Evolutionary conservation across 345 rosid genomes (phyloP).

Genomic region (Salix udensis): DNA sequence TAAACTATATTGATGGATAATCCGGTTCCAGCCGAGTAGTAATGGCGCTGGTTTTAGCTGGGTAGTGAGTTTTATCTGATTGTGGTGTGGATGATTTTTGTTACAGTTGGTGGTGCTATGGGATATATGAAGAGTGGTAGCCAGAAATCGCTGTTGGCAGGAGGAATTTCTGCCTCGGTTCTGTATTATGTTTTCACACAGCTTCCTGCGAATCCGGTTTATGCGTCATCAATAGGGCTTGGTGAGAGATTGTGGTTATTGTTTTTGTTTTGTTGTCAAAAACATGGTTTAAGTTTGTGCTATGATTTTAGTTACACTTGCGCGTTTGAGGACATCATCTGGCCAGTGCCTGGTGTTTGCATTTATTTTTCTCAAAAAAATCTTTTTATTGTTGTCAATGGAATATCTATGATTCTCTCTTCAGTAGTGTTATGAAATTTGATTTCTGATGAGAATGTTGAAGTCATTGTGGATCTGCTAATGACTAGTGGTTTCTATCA

Average conservation of each 20-base stretch:
- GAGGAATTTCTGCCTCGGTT: constrained; percentile 66
- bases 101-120: constrained; percentile 77
- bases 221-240: constrained; percentile 77
- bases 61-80: background rate
- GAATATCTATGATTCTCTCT: too few species aligned
- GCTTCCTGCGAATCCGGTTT: constrained; percentile 70
- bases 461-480: too few species aligned
- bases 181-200: constrained; percentile 61
- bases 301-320: background rate
- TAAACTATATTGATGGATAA: too few species aligned
- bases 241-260: constrained; percentile 41
- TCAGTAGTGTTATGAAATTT: too few species aligned
- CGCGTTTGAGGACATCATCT: too few species aligned
- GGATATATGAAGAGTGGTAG: constrained; percentile 86
- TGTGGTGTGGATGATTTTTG: background rate
- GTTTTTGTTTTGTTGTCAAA: background rate
- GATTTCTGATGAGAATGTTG: too few species aligned
- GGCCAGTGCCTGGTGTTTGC: too few species aligned
- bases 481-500: too few species aligned
- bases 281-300: background rate
- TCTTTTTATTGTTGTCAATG: too few species aligned
- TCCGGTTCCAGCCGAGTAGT: too few species aligned
- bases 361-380: too few species aligned
- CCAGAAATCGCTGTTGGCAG: constrained; percentile 73
- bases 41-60: too few species aligned